phyloP scores from a whole-genome alignment of 176 grass and related monocot genomes.

The Aegilops sharonensis region DNA sequence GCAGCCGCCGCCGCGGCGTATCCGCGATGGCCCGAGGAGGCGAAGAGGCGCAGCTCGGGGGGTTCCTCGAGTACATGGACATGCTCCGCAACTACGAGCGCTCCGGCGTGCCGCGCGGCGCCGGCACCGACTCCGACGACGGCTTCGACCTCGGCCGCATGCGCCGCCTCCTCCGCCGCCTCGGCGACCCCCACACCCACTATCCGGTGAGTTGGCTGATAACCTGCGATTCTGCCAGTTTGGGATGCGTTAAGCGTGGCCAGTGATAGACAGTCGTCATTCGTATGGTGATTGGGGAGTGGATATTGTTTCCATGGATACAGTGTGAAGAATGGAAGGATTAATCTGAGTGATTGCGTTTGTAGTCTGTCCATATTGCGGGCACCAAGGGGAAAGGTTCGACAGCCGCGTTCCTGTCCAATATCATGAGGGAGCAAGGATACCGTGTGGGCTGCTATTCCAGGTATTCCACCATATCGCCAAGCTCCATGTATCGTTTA shows the following conservation, averaged over 20 bases:
- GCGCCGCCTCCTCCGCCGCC: constrained; percentile 60
- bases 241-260: not conserved
- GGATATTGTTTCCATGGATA: not conserved
- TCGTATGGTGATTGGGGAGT: not conserved
- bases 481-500: not conserved
- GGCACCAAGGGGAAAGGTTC: constrained; percentile 99
- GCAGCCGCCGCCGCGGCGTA: not conserved
- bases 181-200: constrained; percentile 70
- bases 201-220: constrained; percentile 40
- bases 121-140: constrained; percentile 76
- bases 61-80: constrained; percentile 84
- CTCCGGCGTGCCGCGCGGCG: constrained; percentile 66
- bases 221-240: not conserved
- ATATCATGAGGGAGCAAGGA: constrained; percentile 82
- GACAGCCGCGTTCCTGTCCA: constrained; percentile 68
- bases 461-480: constrained; percentile 40
- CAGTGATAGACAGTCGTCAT: not conserved
- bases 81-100: constrained; percentile 77
- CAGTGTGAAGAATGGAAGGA: not conserved
- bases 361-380: constrained; percentile 81
- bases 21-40: constrained; percentile 25
- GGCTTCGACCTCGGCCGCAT: constrained; percentile 92
- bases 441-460: constrained; percentile 85
- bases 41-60: constrained; percentile 37
- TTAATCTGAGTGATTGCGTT: not conserved